phyloP scores from a whole-genome alignment of 345 rosid species.

The Streptanthus diversifolius region DNA sequence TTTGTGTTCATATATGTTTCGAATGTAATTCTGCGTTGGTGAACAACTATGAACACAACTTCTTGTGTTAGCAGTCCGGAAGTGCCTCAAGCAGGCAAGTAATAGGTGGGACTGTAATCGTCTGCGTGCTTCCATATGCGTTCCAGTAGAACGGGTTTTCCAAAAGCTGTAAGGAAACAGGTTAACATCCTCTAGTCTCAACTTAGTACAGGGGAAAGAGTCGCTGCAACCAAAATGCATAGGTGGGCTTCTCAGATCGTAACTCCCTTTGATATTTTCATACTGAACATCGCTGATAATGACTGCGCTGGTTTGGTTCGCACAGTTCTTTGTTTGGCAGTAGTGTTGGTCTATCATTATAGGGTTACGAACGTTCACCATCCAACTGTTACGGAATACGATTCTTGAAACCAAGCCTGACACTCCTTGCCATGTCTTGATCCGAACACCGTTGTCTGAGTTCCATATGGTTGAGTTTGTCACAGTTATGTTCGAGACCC shows the following conservation, averaged over 20 bases:
- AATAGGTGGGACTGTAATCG: constrained; percentile 49
- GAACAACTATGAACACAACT: constrained; percentile 12
- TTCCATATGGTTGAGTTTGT: constrained; percentile 60
- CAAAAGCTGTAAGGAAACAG: constrained; percentile 50
- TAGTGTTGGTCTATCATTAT: constrained; percentile 85
- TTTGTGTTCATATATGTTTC: neutral
- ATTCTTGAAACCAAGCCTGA: constrained; percentile 75
- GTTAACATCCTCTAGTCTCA: constrained; percentile 54
- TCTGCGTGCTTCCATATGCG: constrained; percentile 55
- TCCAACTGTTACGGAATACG: constrained; percentile 57
- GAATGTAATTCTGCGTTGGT: neutral
- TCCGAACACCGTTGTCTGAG: constrained; percentile 72
- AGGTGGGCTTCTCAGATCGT: constrained; percentile 64
- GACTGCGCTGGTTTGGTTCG: constrained; percentile 70
- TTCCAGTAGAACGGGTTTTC: constrained; percentile 73
- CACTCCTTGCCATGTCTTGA: constrained; percentile 97
- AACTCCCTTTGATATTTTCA: constrained; percentile 66
- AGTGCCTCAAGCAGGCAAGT: constrained; percentile 48
- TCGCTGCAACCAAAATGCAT: constrained; percentile 81
- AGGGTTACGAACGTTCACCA: constrained; percentile 80
- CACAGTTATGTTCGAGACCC: constrained; percentile 76
- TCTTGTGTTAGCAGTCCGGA: constrained; percentile 25
- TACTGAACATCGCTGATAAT: constrained; percentile 54
- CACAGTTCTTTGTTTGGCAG: constrained; percentile 62
- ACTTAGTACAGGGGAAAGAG: constrained; percentile 69